Evolutionary conservation across 768 basidiomycete genomes (phyloP).

Genomic region (Candolleomyces aberdarensis): DNA sequence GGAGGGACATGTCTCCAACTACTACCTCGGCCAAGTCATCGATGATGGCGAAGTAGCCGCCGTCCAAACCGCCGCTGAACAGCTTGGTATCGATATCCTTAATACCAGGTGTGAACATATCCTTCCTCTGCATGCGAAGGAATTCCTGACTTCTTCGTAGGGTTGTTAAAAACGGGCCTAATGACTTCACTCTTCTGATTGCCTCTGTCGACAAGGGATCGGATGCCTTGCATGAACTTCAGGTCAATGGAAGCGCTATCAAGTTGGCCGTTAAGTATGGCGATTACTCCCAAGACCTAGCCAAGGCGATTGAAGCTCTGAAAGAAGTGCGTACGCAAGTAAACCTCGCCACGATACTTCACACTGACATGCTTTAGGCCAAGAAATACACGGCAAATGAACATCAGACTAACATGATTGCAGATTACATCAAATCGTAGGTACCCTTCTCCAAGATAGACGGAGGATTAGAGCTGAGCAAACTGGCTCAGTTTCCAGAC

Average conservation of each 20-base stretch:
- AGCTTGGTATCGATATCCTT: conserved; percentile 67
- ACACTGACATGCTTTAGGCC: conserved; percentile 42
- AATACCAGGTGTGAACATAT: conserved; percentile 65
- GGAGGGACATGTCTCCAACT: conserved; percentile 78
- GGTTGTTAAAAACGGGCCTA: conserved; percentile 63
- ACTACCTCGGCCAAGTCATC: conserved; percentile 74
- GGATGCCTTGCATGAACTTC: conserved; percentile 42
- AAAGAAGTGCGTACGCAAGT: conserved; percentile 41
- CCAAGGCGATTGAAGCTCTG: conserved; percentile 53
- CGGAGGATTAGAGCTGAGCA: background rate
- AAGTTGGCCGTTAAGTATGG: conserved; percentile 71
- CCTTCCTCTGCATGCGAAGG: background rate
- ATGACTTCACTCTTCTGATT: conserved; percentile 67
- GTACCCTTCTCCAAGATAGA: conserved; percentile 18
- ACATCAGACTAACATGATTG: conserved; percentile 70
- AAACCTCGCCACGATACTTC: background rate
- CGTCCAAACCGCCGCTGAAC: conserved; percentile 74
- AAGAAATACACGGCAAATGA: conserved; percentile 72
- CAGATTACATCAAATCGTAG: conserved; percentile 76
- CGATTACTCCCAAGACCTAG: conserved; percentile 61
- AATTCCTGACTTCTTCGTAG: conserved; percentile 29
- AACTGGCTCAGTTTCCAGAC: conserved; percentile 55
- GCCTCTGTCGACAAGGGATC: conserved; percentile 59
- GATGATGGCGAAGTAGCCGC: conserved; percentile 76
- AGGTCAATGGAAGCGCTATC: conserved; percentile 36